Evolutionary conservation across 495 filamentous ascomycete species (phyloP).

Genomic region (Darksidea phi): DNA sequence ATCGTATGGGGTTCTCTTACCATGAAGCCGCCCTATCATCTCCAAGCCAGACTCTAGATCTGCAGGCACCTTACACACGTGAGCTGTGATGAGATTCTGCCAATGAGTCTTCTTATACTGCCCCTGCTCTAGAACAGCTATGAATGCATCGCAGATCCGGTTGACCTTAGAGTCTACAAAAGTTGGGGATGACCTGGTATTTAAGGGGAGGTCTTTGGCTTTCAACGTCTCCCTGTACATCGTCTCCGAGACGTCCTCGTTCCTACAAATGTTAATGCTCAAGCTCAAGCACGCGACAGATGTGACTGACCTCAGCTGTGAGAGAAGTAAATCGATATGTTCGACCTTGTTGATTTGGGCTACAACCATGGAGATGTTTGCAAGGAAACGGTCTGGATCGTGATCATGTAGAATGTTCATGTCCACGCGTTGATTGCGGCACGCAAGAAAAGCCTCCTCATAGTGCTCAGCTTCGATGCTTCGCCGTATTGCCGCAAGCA

Average conservation of each 20-base stretch:
- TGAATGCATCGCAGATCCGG: conserved; percentile 80
- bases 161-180: conserved; percentile 67
- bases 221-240: conserved; percentile 82
- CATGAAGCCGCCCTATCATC: conserved; percentile 73
- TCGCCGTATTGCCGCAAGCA: conserved; percentile 79
- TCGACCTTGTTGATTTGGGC: conserved; percentile 82
- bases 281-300: background rate
- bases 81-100: conserved; percentile 90
- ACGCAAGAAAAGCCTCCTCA: conserved; percentile 76
- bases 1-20: conserved; percentile 37
- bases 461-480: conserved; percentile 79
- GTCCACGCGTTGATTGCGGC: conserved; percentile 89
- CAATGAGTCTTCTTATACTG: conserved; percentile 65
- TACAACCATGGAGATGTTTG: conserved; percentile 71
- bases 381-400: conserved; percentile 76
- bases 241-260: conserved; percentile 91
- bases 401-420: conserved; percentile 99
- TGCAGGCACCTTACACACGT: conserved; percentile 89
- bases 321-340: conserved; percentile 88
- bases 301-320: conserved; percentile 71
- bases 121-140: conserved; percentile 57
- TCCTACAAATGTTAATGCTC: conserved; percentile 49
- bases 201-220: conserved; percentile 12
- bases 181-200: background rate
- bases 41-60: conserved; percentile 80